Evolutionary conservation across 306 rosid genomes (phyloP).

Genomic region (Pachyrhizus erosus): DNA sequence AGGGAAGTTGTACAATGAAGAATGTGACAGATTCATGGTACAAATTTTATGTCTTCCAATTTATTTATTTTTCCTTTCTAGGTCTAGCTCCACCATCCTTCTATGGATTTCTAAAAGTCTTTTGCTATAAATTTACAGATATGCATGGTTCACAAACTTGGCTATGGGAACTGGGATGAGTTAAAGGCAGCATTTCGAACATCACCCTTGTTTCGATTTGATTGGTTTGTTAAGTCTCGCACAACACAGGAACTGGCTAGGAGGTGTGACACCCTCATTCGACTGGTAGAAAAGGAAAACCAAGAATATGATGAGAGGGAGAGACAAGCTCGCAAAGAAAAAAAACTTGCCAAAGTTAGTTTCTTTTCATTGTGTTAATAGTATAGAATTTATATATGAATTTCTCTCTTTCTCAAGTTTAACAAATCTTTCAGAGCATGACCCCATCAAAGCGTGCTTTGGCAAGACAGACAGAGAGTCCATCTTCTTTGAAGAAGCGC

Average conservation of each 20-base stretch:
- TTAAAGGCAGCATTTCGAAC: slow-evolving; percentile 97
- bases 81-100: slow-evolving; percentile 11
- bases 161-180: slow-evolving; percentile 99
- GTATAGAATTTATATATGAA: not conserved
- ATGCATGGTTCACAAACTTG: slow-evolving; percentile 98
- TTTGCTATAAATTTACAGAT: slow-evolving; percentile 59
- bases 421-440: slow-evolving; percentile 64
- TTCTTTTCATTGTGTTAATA: slow-evolving; percentile 27
- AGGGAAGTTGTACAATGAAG: slow-evolving; percentile 98
- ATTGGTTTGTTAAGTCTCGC: slow-evolving; percentile 99
- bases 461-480: slow-evolving; percentile 83
- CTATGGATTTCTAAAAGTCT: not conserved
- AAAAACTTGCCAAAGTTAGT: slow-evolving; percentile 94
- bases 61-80: not conserved
- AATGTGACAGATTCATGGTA: slow-evolving; percentile 99
- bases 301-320: slow-evolving; percentile 99
- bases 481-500: slow-evolving; percentile 74
- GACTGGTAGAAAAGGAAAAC: slow-evolving; percentile 97
- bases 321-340: slow-evolving; percentile 99
- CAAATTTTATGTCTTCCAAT: not conserved
- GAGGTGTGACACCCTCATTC: slow-evolving; percentile 95
- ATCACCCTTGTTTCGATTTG: slow-evolving; percentile 95
- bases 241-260: slow-evolving; percentile 99
- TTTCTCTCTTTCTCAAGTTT: slow-evolving; percentile 12
- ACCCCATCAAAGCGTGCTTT: slow-evolving; percentile 88